Evolutionary conservation across 352 stramenopile species (phyloP), one percentile per base, ranked within the genome.

Genomic region (Globisporangium abappressorium): DNA sequence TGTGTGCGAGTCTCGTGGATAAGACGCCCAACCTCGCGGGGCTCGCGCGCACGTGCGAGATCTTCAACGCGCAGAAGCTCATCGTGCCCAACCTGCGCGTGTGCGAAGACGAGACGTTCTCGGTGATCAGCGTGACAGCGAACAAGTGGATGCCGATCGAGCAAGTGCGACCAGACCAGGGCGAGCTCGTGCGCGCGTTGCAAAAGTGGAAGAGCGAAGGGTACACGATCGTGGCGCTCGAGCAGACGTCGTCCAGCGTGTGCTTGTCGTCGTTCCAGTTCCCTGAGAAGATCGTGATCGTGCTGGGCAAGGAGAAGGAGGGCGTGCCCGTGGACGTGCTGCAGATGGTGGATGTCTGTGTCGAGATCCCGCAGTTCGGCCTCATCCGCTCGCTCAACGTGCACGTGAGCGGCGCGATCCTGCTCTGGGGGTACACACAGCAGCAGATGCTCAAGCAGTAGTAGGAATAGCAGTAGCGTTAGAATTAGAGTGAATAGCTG

Each of bases 311-410:
- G 63, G 97, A 99, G 78, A 98, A 98, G 67, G 93, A 98, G 76
- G 97, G 97, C 0, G 97, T 99, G 24, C 96, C 97, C 0, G 90
- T 98, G 14, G 87, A 98, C 57, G 88, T 98, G 46, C 80, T 99
- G 9, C 89, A 98, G 65, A 78, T 93, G 38, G 92, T 99, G n/a
- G 97, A 99, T 69, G 73, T 95, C 20, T 99, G 97, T 67, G 91
- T 99, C 28, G 97, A 99, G 77, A 99, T 99, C 75, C 97, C 97
- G 20, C 97, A 99, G 72, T 91, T 98, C 58, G 97, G 97, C 1
- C 91, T 99, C 49, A 98, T 98, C 59, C 87, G 97, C 7, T 98
- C 91, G 57, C 86, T 99, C 33, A 99, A 99, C 69, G 97, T 99
- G 53, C 97, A 99, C 71, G 97, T 99, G 24, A 98, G 90, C 65